phyloP scores from a whole-genome alignment of 768 basidiomycete species.

The Pleurotus eryngii region DNA sequence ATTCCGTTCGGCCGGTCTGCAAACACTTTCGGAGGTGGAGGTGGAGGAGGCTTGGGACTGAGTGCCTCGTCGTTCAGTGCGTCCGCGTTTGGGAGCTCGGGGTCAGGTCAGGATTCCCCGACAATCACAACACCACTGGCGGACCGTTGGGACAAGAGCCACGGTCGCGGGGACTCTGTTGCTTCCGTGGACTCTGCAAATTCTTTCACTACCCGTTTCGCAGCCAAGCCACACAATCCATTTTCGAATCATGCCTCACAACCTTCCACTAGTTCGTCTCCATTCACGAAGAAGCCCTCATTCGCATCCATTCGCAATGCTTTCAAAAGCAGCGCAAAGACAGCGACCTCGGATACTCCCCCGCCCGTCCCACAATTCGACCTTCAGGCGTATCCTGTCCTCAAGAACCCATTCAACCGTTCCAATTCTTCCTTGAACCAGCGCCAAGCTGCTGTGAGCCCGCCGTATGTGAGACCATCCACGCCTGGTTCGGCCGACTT shows the following conservation, averaged over 20 bases:
- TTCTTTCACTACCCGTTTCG: slow-evolving; percentile 53
- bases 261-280: slow-evolving; percentile 56
- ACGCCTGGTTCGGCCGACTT: slow-evolving; percentile 54
- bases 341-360: slow-evolving; percentile 54
- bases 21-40: slow-evolving; percentile 42
- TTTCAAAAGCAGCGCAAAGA: slow-evolving; percentile 50
- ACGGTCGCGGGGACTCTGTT: slow-evolving; percentile 74
- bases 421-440: slow-evolving; percentile 74
- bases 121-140: slow-evolving; percentile 51
- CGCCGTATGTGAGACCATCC: slow-evolving; percentile 55
- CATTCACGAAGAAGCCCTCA: slow-evolving; percentile 74
- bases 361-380: slow-evolving; percentile 79
- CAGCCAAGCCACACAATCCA: slow-evolving; percentile 42
- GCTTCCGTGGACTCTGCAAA: slow-evolving; percentile 73
- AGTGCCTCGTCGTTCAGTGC: slow-evolving; percentile 35
- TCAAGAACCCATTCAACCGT: slow-evolving; percentile 81
- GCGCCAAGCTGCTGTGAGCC: slow-evolving; percentile 42
- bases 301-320: slow-evolving; percentile 87
- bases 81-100: slow-evolving; percentile 23
- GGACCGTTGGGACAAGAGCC: slow-evolving; percentile 53
- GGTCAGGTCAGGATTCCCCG: slow-evolving; percentile 65
- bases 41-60: slow-evolving; percentile 38
- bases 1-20: slow-evolving; percentile 69
- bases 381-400: slow-evolving; percentile 60
- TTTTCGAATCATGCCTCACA: slow-evolving; percentile 72